These are phyloP conservation scores for Senecio squalidus DNA, from an alignment of 140 eudicot species.

Conservation along the genomic window DNA sequence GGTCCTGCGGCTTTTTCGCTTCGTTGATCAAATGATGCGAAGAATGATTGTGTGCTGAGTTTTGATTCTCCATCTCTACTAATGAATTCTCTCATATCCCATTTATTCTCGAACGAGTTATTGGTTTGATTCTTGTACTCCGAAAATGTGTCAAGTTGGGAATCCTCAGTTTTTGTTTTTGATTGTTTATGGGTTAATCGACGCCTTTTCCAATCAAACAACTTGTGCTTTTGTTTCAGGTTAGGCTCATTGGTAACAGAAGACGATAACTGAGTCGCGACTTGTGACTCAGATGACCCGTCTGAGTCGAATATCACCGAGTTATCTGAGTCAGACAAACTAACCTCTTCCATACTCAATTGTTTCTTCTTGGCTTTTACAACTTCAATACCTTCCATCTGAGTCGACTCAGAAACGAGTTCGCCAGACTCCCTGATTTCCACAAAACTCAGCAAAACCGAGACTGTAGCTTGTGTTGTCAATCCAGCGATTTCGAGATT, in stretches of 20 bases:
- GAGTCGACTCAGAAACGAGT: conserved; percentile 10
- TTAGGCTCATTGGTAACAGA: conserved; percentile 11
- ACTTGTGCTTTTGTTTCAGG: conserved; percentile 33
- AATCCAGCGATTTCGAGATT: conserved; percentile 40
- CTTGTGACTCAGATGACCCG: conserved; percentile 18
- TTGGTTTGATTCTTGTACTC: too few species aligned
- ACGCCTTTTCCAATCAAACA: conserved; percentile 69
- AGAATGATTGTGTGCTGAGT: conserved; percentile 47
- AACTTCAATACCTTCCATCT: not conserved
- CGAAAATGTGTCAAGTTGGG: conserved; percentile 1
- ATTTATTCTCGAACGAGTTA: conserved; percentile 11
- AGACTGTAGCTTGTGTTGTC: conserved; percentile 40
- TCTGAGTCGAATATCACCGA: conserved; percentile 30
- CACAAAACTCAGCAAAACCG: conserved; percentile 39
- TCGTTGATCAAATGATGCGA: conserved; percentile 79
- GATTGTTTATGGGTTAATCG: conserved; percentile 32
- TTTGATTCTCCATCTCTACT: conserved; percentile 67
- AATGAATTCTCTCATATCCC: conserved; percentile 56
- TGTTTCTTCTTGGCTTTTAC: conserved; percentile 18
- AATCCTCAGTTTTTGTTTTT: conserved; percentile 11
- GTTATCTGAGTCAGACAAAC: conserved; percentile 28
- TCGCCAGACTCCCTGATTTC: conserved; percentile 33
- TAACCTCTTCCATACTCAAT: conserved; percentile 32
- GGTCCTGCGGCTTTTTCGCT: conserved; percentile 80
- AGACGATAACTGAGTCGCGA: conserved; percentile 9